Evolutionary conservation across 768 basidiomycete genomes (phyloP).

Genomic region (Suillus tomentosus): DNA sequence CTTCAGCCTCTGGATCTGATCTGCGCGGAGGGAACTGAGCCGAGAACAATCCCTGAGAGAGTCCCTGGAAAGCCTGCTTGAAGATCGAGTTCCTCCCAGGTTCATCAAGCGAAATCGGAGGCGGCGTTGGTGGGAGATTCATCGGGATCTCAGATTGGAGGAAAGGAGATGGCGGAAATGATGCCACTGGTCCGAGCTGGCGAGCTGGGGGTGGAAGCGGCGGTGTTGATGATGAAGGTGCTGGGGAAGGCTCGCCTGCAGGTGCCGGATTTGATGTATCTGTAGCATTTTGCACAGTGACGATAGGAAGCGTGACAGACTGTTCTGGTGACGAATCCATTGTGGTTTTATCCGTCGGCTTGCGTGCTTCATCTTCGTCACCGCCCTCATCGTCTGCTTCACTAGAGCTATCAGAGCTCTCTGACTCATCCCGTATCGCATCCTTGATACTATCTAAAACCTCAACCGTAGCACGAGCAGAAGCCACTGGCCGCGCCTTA

Average conservation of each 20-base stretch:
- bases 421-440: constrained; percentile 85
- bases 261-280: constrained; percentile 11
- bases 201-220: constrained; percentile 28
- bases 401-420: constrained; percentile 64
- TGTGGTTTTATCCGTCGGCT: constrained; percentile 26
- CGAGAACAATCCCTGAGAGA: constrained; percentile 79
- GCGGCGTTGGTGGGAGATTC: constrained; percentile 46
- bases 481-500: constrained; percentile 87
- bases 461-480: constrained; percentile 85
- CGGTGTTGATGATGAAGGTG: constrained; percentile 24
- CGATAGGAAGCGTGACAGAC: constrained; percentile 29
- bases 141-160: constrained; percentile 39
- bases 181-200: constrained; percentile 15
- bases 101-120: constrained; percentile 55
- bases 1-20: constrained; percentile 60
- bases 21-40: constrained; percentile 54
- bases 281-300: constrained; percentile 16
- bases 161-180: constrained; percentile 60
- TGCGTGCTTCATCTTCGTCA: constrained; percentile 51
- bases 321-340: constrained; percentile 36
- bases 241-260: constrained; percentile 30
- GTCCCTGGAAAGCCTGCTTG: constrained; percentile 49
- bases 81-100: constrained; percentile 67
- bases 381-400: constrained; percentile 73
- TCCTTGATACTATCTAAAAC: constrained; percentile 89